Percentiles rank a stretch among this genome's conserved stretches.
phyloP scores from a whole-genome alignment of 148 eudicot genomes.

The Fallopia convolvulus region DNA sequence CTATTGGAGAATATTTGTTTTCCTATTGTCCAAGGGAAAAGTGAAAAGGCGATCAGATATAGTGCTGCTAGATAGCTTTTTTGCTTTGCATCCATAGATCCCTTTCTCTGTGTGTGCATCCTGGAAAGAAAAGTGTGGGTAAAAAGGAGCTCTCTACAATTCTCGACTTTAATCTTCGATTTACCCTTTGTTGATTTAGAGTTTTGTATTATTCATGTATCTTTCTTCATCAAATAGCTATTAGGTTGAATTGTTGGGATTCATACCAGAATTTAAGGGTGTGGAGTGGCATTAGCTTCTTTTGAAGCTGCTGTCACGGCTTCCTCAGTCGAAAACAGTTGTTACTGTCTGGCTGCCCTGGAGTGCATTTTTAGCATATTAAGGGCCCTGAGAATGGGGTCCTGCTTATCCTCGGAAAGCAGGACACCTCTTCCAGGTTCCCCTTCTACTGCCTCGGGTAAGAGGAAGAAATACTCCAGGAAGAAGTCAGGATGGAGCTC shows the following conservation, averaged over 20 bases:
- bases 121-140: background rate
- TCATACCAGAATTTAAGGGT: background rate
- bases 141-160: background rate
- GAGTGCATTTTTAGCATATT: constrained; percentile 72
- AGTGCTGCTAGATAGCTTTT: background rate
- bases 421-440: constrained; percentile 41
- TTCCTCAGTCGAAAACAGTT: constrained; percentile 39
- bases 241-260: background rate
- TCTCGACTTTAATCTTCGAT: background rate
- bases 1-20: constrained; percentile 10
- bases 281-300: constrained; percentile 34
- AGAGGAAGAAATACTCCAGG: constrained; percentile 45
- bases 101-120: background rate
- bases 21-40: background rate
- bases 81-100: background rate
- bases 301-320: constrained; percentile 43
- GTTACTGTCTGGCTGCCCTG: constrained; percentile 62
- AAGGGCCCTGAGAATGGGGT: constrained; percentile 98
- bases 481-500: constrained; percentile 39
- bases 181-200: background rate
- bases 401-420: constrained; percentile 90
- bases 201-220: background rate
- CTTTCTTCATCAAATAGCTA: background rate
- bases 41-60: background rate
- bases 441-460: constrained; percentile 36